Percentiles rank a stretch among this genome's conserved stretches.
phyloP scores from a whole-genome alignment of 345 rosid species.

The Eucalyptus curtisii region DNA sequence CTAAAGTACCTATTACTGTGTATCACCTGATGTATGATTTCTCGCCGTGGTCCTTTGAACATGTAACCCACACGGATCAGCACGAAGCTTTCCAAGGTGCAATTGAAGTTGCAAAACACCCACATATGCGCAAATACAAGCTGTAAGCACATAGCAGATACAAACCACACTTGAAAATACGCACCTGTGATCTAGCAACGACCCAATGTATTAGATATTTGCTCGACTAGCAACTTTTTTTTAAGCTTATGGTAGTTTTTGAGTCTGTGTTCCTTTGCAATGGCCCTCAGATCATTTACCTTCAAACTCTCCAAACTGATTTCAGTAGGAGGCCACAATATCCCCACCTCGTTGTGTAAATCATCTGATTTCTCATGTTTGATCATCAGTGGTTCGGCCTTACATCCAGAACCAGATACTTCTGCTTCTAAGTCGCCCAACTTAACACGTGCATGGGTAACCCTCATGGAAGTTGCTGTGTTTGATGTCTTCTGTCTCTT shows the following conservation, averaged over 20 bases:
- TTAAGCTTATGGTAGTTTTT: slow-evolving; percentile 27
- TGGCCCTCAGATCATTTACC: slow-evolving; percentile 30
- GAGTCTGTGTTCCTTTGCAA: slow-evolving; percentile 37
- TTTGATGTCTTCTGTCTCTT: background rate
- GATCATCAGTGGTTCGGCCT: background rate
- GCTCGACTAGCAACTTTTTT: slow-evolving; percentile 33
- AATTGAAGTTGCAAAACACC: background rate
- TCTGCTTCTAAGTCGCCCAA: background rate
- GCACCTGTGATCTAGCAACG: background rate
- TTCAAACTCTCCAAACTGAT: slow-evolving; percentile 26
- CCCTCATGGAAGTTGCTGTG: background rate
- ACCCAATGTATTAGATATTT: slow-evolving; percentile 6
- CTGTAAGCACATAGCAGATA: background rate
- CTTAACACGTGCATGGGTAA: background rate
- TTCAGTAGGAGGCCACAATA: background rate
- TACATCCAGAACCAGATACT: background rate
- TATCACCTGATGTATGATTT: background rate
- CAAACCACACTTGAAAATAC: background rate
- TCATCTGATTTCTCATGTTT: background rate
- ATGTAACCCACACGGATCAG: background rate
- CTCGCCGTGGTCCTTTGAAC: background rate
- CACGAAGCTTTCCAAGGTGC: background rate
- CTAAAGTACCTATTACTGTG: background rate
- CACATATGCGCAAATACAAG: background rate
- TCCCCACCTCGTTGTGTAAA: background rate